A percentile compares a stretch with the other conserved stretches of the same genome.
Evolutionary conservation across 805 yeast genomes (phyloP).

Genomic region (Pichia kluyveri): DNA sequence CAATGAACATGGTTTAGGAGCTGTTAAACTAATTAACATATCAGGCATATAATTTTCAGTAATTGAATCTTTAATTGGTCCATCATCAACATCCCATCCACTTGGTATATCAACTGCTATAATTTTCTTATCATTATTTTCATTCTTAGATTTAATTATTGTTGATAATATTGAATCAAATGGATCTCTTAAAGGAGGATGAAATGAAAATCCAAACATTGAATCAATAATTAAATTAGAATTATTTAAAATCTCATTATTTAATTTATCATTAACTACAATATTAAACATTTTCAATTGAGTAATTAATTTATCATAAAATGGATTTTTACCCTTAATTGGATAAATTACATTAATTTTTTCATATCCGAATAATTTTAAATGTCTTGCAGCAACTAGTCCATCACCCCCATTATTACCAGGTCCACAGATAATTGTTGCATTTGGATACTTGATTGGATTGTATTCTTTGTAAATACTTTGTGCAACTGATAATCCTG

Average conservation of each 20-base stretch:
- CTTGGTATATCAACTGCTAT: constrained; percentile 88
- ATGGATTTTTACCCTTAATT: constrained; percentile 44
- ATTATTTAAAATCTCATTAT: constrained; percentile 19
- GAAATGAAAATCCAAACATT: constrained; percentile 87
- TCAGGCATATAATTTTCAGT: constrained; percentile 39
- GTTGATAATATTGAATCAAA: constrained; percentile 42
- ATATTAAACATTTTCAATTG: constrained; percentile 65
- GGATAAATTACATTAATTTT: constrained; percentile 76
- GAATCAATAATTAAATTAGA: constrained; percentile 63
- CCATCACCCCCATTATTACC: constrained; percentile 99
- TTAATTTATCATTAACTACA: constrained; percentile 33
- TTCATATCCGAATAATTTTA: constrained; percentile 64
- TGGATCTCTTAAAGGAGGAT: constrained; percentile 79
- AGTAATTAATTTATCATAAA: constrained; percentile 50
- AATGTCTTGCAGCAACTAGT: constrained; percentile 87
- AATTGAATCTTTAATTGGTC: constrained; percentile 42
- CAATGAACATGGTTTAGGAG: constrained; percentile 82
- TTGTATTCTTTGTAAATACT: constrained; percentile 68
- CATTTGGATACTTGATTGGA: constrained; percentile 29
- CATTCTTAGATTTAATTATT: constrained; percentile 25
- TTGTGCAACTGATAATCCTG: constrained; percentile 91
- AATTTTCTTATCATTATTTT: constrained; percentile 38
- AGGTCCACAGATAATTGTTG: constrained; percentile 75
- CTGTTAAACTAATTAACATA: constrained; percentile 75
- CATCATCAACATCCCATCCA: constrained; percentile 94